Base-by-base conservation (phyloP, 2,329 filamentous ascomycete genomes). In the Aspergillus sp. region DNA sequence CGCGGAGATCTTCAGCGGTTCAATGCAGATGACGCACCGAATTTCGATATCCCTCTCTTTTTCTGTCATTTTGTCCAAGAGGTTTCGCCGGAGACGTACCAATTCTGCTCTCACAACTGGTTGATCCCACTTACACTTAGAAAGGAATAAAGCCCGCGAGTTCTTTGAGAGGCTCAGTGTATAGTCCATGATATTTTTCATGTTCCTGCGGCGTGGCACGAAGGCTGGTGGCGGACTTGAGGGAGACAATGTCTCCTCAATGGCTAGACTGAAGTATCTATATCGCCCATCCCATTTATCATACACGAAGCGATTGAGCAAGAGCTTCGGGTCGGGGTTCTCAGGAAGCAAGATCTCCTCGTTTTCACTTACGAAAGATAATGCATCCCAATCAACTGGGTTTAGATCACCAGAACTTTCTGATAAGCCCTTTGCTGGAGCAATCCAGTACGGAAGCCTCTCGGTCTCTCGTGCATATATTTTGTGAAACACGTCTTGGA, bases 401-500 rank as follows among this genome's bases (percentile, higher is more conserved):
- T 62, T 55, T 14, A 7, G 39, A 45, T n/a, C 50, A 9, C 54
- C 31, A 9, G 32, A 36, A 11, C 18, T 46, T 45, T 53, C 24
- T 16, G 60, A 24, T 62, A 61, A 45, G 54, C 22, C 22, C 52
- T 54, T 59, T 61, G 82, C 64, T 6, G 95, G 94, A 0, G 87
- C 90, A 14, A 97, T 70, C 79, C 92, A 96, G 74, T 97, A 99
- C 0, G 92, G 89, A 72, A 96, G 84, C 29, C 88, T 86, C 0
- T 81, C 75, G 0, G 80, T 66, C 16, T 86, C 81, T 0, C 84
- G 79, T 52, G 90, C 86, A 68, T 91, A 99, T 3, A 82, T 81
- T 73, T 99, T 99, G 74, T 92, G 94, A 78, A 96, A 98, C 0
- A 97, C 80, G 66, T 98, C 92, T 16, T 85, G 78, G 73, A 96